Evolutionary conservation across 345 rosid genomes (phyloP).

Genomic region (Lumnitzera littorea): DNA sequence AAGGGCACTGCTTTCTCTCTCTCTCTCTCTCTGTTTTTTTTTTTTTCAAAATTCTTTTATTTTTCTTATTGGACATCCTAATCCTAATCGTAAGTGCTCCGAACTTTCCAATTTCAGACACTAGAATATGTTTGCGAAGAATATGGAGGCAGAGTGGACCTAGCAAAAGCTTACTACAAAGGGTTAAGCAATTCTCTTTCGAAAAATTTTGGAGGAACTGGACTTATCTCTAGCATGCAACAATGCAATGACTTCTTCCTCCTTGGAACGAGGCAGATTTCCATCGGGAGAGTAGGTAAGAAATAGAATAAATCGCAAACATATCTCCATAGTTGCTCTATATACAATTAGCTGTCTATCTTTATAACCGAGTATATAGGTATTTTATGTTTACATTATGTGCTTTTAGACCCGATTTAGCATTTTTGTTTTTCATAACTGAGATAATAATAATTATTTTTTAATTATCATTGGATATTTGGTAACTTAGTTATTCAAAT

Average conservation of each 20-base stretch:
- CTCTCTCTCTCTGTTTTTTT: neutral
- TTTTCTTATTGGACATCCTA: too few species aligned
- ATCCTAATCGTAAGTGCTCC: too few species aligned
- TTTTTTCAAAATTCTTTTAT: neutral
- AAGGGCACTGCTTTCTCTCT: too few species aligned
- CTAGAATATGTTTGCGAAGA: constrained; percentile 72
- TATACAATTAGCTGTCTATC: too few species aligned
- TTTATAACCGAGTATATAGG: neutral
- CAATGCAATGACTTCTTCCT: constrained; percentile 86
- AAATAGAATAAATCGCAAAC: neutral
- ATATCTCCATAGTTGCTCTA: neutral
- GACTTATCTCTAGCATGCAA: constrained; percentile 79
- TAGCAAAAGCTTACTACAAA: constrained; percentile 58
- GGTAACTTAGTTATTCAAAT: neutral
- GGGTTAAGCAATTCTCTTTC: constrained; percentile 55
- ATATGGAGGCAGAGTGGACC: constrained; percentile 77
- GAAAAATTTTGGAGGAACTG: constrained; percentile 73
- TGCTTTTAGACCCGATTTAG: too few species aligned
- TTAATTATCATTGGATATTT: neutral
- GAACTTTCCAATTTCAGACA: constrained; percentile 17
- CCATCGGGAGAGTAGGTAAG: constrained; percentile 88
- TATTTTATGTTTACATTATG: too few species aligned
- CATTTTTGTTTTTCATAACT: too few species aligned
- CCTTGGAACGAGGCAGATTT: constrained; percentile 76
- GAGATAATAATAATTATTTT: too few species aligned